These are phyloP conservation scores for Hemisphaericaspora xylanilytica DNA, from an alignment of 1,139 yeast species.

Conservation along the genomic window DNA sequence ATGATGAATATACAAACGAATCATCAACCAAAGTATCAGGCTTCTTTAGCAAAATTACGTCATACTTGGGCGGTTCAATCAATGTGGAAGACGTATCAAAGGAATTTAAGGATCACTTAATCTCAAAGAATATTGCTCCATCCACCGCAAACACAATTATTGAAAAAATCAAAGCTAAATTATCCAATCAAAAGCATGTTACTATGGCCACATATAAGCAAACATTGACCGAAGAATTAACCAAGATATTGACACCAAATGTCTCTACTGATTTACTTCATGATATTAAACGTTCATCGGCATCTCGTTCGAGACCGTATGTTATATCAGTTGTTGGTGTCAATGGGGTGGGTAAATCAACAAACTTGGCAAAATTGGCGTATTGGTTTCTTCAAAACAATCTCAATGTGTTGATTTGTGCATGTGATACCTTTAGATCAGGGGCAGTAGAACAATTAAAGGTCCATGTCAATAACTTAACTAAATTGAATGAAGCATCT, in stretches of 20 bases:
- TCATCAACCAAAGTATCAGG: slow-evolving; percentile 15
- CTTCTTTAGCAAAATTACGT: slow-evolving; percentile 35
- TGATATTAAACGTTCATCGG: slow-evolving; percentile 59
- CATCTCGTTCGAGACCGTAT: slow-evolving; percentile 57
- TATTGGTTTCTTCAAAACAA: slow-evolving; percentile 94
- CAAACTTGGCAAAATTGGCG: slow-evolving; percentile 89
- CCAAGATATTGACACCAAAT: slow-evolving; percentile 86
- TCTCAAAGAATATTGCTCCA: slow-evolving; percentile 45
- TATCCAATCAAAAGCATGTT: slow-evolving; percentile 29
- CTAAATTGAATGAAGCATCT: slow-evolving; percentile 41
- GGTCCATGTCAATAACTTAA: slow-evolving; percentile 85
- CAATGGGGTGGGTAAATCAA: slow-evolving; percentile 96
- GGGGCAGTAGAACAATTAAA: slow-evolving; percentile 97
- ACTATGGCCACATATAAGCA: slow-evolving; percentile 40
- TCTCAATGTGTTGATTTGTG: slow-evolving; percentile 83
- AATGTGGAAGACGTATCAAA: slow-evolving; percentile 41
- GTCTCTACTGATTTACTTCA: slow-evolving; percentile 85
- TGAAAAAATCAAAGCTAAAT: slow-evolving; percentile 34
- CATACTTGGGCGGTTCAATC: slow-evolving; percentile 40
- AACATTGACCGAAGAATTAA: slow-evolving; percentile 71
- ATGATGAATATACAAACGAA: slow-evolving; percentile 13
- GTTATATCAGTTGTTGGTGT: slow-evolving; percentile 97
- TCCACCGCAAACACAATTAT: slow-evolving; percentile 38
- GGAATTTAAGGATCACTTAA: slow-evolving; percentile 42
- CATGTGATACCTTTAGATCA: slow-evolving; percentile 96